These are phyloP conservation scores for Nigrospora sphaerica DNA, from an alignment of 2,329 filamentous ascomycete species.

Conservation along the genomic window DNA sequence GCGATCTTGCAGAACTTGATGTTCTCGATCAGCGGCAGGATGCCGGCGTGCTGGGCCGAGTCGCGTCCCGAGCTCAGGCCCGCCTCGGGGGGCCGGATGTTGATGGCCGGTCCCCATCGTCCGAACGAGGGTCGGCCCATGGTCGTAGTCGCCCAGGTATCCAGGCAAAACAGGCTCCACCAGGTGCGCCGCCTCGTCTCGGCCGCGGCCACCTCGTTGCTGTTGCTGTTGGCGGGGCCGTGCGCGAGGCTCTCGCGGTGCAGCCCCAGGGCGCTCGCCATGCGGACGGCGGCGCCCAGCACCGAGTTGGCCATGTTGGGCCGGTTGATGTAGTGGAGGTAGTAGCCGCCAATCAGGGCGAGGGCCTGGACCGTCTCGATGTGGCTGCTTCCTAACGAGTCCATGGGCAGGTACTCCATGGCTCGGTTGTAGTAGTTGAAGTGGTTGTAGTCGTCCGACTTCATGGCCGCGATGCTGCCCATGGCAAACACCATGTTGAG, in stretches of 20 bases:
- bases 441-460: constrained; percentile 58
- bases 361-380: constrained; percentile 69
- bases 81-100: constrained; percentile 54
- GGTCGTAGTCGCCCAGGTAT: constrained; percentile 67
- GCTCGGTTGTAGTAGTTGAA: constrained; percentile 63
- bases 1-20: constrained; percentile 75
- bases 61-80: constrained; percentile 39
- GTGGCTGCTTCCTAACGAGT: constrained; percentile 62
- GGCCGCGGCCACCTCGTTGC: constrained; percentile 41
- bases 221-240: constrained; percentile 20
- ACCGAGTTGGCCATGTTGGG: constrained; percentile 72
- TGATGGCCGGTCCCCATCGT: constrained; percentile 60
- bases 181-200: constrained; percentile 62
- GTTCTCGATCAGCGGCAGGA: constrained; percentile 67
- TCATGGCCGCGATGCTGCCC: constrained; percentile 63
- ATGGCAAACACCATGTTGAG: constrained; percentile 73
- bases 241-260: constrained; percentile 53
- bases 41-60: constrained; percentile 53
- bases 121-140: constrained; percentile 65
- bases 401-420: constrained; percentile 59
- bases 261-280: constrained; percentile 67
- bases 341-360: constrained; percentile 66
- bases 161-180: constrained; percentile 69
- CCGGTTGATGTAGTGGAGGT: constrained; percentile 71
- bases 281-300: constrained; percentile 62